Base-by-base conservation (phyloP, 495 filamentous ascomycete genomes). In the Aspergillus sclerotiicarbonarius region DNA sequence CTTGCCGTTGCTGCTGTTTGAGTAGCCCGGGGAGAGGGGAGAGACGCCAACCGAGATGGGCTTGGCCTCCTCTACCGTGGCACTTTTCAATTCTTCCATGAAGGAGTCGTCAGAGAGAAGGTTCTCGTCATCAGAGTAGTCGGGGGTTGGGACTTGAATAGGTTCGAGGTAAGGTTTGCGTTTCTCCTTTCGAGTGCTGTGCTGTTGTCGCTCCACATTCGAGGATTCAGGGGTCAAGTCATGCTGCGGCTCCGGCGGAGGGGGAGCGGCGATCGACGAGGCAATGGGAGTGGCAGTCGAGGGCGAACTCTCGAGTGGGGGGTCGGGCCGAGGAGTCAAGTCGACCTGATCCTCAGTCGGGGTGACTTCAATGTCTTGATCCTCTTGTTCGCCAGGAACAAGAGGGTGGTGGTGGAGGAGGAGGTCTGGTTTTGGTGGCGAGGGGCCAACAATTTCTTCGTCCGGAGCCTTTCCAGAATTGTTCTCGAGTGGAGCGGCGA, bases 31-130 rank as follows among this genome's bases (percentile, higher is more conserved):
- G 6, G 77, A 84, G n/a, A 89, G 83, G 53, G 91, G 90, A n/a
- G 92, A 90, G 67, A 91, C 92, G 1, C 88, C 86, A 8, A 96
- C 88, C 0, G 84, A 84, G 16, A 96, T 84, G 4, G 90, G 89
- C 65, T 88, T 89, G 21, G 92, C 91, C 73, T 96, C 83, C 67
- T 96, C 84, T 16, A 96, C 73, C 3, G 86, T 90, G 32, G 91
- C 91, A 35, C 84, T 88, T 60, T 89, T 89, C 51, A 96, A 76
- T 76, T 96, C 91, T 57, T 94, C 89, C 85, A 96, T 89, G 62
- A 96, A 87, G 32, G 87, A 90, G 70, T 96, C 91, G 69, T 95
- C 90, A 7, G 90, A 92, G 31, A 83, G 81, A 55, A 87, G 82
- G 62, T 86, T 78, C 47, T 81, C 83, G 62, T 85, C 82, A 60